Conservation (phyloP, 2,329 filamentous ascomycete genomes). For the Pseudogymnoascus sp. region DNA sequence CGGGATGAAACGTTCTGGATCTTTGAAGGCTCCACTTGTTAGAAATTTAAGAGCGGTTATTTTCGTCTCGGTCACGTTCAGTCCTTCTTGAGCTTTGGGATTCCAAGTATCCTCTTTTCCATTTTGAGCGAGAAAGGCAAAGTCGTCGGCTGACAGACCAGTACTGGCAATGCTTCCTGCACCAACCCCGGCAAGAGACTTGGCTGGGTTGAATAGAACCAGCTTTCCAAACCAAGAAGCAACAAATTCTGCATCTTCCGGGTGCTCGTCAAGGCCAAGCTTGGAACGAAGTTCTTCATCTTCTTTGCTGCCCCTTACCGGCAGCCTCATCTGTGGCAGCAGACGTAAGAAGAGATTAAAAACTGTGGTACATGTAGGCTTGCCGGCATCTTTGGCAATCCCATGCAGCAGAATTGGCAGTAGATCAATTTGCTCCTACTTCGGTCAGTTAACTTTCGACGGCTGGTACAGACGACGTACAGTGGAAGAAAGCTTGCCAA, state of each 20-base stretch:
- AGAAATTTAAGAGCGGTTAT: constrained; percentile 63
- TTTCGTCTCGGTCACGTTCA: constrained; percentile 64
- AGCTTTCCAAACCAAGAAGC: constrained; percentile 70
- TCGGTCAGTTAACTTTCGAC: constrained; percentile 18
- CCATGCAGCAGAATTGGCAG: constrained; percentile 63
- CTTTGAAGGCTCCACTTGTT: constrained; percentile 76
- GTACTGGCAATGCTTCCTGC: constrained; percentile 30
- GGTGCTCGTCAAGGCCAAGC: constrained; percentile 54
- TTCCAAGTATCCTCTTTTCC: constrained; percentile 65
- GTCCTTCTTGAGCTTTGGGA: constrained; percentile 47
- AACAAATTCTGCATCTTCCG: constrained; percentile 64
- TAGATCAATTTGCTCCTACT: constrained; percentile 59
- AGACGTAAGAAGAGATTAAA: constrained; percentile 79
- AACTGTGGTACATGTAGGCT: constrained; percentile 51
- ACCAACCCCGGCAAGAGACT: neutral
- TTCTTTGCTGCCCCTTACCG: constrained; percentile 69
- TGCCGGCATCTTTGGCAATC: constrained; percentile 52
- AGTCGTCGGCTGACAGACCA: constrained; percentile 58
- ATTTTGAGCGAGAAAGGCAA: constrained; percentile 59
- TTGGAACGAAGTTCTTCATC: constrained; percentile 59
- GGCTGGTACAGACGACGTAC: constrained; percentile 34
- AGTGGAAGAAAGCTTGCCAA: constrained; percentile 48
- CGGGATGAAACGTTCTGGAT: constrained; percentile 75
- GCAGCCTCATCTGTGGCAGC: constrained; percentile 62
- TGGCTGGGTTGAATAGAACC: constrained; percentile 49